Base-by-base conservation (phyloP, 345 rosid genomes). In the Acer yangbiense region DNA sequence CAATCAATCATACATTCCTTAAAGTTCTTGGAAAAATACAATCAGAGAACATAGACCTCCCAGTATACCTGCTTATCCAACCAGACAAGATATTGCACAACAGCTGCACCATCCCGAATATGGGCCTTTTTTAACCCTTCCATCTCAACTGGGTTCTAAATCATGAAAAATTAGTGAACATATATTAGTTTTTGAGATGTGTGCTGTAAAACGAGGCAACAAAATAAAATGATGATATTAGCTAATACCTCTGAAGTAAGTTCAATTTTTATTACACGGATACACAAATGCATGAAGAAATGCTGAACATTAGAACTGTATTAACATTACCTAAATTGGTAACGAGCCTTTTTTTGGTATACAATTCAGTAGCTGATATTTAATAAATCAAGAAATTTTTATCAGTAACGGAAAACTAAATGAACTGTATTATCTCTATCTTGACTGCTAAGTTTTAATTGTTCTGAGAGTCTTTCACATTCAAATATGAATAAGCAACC, bases 51-150 rank as follows among this genome's bases (percentile, higher is more conserved):
- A 10, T 69, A 25, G 70, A 58, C 64, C 62, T 29, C 64, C 21
- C 25, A 78, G 57, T 14, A 43, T 84, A 92, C 98, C 94, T 91
- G 95, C 74, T 86, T 85, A 81, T 95, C 98, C 62, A 95, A 90
- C 98, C 98, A 94, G 69, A 79, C 92, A 80, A 96, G 93, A 90
- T 81, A 96, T 78, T 94, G 98, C 82, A 96, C 99, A 83, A 94
- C 94, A 86, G 97, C 95, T 70, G 98, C 98, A 82, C 99, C 98
- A 89, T 97, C 99, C 39, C 98, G 94, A 73, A 94, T 79, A 72
- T 97, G 99, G 27, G 98, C 92, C 50, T 91, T 93, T 86, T 80
- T 91, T 44, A 97, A 76, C 77, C 99, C 98, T 48, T 92, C 93
- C 76, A 94, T 82, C 87, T 97, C 99, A 83, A 88, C 90, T 2